These are phyloP conservation scores for Alternaria sp. DNA, from an alignment of 2,329 filamentous ascomycete species.

Conservation along the genomic window DNA sequence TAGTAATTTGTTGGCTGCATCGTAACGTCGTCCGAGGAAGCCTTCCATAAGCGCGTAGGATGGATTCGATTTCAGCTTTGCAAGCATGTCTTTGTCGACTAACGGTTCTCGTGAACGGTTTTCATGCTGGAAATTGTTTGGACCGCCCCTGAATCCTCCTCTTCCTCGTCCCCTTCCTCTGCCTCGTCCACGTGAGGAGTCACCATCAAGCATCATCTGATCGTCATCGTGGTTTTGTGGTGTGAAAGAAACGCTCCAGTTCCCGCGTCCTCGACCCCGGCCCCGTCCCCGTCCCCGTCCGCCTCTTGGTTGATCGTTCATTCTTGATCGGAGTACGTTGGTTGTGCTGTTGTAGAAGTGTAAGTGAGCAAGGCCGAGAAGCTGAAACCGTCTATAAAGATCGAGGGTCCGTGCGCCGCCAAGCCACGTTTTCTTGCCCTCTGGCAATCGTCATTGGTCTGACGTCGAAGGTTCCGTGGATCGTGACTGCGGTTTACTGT, in stretches of 20 bases:
- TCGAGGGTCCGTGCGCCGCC: constrained; percentile 19
- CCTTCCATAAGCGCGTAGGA: constrained; percentile 71
- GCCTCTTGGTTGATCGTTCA: constrained; percentile 17
- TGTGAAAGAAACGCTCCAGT: constrained; percentile 12
- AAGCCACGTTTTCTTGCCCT: constrained; percentile 14
- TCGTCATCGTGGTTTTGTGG: constrained; percentile 18
- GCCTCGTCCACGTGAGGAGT: constrained; percentile 21
- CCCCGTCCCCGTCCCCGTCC: constrained; percentile 33
- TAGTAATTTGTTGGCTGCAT: constrained; percentile 74
- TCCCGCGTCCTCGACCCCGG: constrained; percentile 22
- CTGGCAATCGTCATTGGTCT: constrained; percentile 10
- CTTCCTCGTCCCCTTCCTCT: constrained; percentile 30
- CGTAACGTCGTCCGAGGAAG: constrained; percentile 79
- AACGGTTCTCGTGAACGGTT: constrained; percentile 75
- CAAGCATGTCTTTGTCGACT: constrained; percentile 51
- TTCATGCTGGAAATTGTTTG: constrained; percentile 36
- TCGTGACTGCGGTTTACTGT: neutral
- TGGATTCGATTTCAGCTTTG: constrained; percentile 22
- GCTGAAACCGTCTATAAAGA: constrained; percentile 8
- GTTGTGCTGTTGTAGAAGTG: constrained; percentile 4
- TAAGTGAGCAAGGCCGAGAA: constrained; percentile 6
- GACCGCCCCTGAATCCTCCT: constrained; percentile 21
- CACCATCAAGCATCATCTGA: constrained; percentile 24
- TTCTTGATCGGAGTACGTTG: constrained; percentile 8
- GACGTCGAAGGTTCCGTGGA: neutral